phyloP scores from a whole-genome alignment of 2,329 filamentous ascomycete species.

The Fusarium hainanense region DNA sequence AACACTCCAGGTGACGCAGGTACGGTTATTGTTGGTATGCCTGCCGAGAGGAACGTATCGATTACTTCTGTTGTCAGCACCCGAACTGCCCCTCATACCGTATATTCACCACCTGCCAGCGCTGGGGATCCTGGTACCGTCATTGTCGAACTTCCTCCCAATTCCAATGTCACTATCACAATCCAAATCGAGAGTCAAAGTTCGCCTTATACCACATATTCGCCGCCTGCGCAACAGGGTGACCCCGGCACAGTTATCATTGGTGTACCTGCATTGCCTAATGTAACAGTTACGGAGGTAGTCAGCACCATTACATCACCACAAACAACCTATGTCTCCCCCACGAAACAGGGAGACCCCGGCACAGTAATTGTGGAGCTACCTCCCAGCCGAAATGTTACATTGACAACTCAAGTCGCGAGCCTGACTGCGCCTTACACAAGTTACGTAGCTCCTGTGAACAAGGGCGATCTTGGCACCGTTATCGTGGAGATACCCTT shows the following conservation, averaged over 20 bases:
- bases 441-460: not conserved
- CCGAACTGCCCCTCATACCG: not conserved
- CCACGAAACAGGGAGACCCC: conserved; percentile 11
- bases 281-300: conserved; percentile 21
- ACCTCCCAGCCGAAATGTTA: conserved; percentile 12
- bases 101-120: not conserved
- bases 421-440: conserved; percentile 12
- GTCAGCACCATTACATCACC: conserved; percentile 11
- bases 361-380: conserved; percentile 17
- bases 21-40: conserved; percentile 18
- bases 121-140: conserved; percentile 12
- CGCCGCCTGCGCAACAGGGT: not conserved
- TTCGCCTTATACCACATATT: conserved; percentile 11
- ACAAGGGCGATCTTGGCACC: conserved; percentile 4
- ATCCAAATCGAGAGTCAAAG: not conserved
- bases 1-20: conserved; percentile 14
- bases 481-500: conserved; percentile 3
- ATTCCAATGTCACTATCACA: conserved; percentile 10
- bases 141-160: conserved; percentile 3
- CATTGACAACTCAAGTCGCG: conserved; percentile 12
- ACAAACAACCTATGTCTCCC: not conserved
- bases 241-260: conserved; percentile 22
- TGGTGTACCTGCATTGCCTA: conserved; percentile 10
- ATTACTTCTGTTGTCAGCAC: not conserved
- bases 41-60: not conserved